A percentile compares a stretch with the other conserved stretches of the same genome.
Evolutionary conservation across 352 stramenopile genomes (phyloP).

Genomic region (Thraustochytrium sp.): DNA sequence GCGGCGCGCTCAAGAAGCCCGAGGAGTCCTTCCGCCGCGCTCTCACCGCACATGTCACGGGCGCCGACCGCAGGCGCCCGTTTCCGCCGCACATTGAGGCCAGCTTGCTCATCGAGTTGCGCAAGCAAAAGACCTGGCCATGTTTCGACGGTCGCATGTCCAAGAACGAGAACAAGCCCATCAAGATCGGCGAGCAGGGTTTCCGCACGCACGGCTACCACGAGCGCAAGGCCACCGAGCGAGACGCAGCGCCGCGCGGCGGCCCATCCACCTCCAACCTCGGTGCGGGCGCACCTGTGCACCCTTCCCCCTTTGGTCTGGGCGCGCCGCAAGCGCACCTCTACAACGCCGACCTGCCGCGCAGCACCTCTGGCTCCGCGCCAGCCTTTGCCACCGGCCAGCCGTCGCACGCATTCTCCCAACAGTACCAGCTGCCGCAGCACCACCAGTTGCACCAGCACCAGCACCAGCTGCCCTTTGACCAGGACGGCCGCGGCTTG

Average conservation of each 20-base stretch:
- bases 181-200: slow-evolving; percentile 42
- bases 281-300: not conserved
- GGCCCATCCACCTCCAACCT: no score
- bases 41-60: slow-evolving; percentile 36
- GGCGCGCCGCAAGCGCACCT: no score
- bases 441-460: not conserved
- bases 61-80: slow-evolving; percentile 8
- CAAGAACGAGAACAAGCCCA: slow-evolving; percentile 7
- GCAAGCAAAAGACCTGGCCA: slow-evolving; percentile 33
- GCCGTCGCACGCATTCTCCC: not conserved
- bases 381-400: not conserved
- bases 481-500: not conserved
- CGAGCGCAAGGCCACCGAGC: slow-evolving; percentile 4
- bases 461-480: not conserved
- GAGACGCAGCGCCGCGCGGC: not conserved
- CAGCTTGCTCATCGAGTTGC: slow-evolving; percentile 25
- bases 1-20: slow-evolving; percentile 18
- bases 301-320: not conserved
- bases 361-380: not conserved
- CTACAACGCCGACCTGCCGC: not conserved
- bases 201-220: slow-evolving; percentile 37
- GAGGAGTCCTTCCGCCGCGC: slow-evolving; percentile 38
- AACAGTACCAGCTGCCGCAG: not conserved
- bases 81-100: slow-evolving; percentile 27
- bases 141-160: slow-evolving; percentile 37